phyloP scores from a whole-genome alignment of 495 filamentous ascomycete genomes.

The Penicillium riverlandense region DNA sequence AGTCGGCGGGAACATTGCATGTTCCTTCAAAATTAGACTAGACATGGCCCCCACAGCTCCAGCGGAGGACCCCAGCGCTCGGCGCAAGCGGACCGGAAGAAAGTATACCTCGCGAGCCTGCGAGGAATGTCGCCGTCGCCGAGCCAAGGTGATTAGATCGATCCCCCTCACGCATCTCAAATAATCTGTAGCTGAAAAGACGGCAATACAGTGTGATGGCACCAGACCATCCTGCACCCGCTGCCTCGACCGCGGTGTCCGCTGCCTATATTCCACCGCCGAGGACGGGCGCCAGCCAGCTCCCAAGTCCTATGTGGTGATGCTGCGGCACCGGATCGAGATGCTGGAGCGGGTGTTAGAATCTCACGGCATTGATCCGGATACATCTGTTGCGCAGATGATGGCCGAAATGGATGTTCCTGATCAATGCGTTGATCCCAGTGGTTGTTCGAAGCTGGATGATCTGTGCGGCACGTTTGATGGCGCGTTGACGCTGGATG shows the following conservation, averaged over 20 bases:
- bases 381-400: conserved; percentile 15
- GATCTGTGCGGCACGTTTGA: conserved; percentile 19
- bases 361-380: conserved; percentile 15
- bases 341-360: conserved; percentile 15
- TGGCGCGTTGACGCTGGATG: conserved; percentile 19
- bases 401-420: conserved; percentile 5
- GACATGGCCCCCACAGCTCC: conserved; percentile 6
- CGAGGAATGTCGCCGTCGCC: conserved; percentile 22
- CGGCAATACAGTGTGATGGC: conserved; percentile 15
- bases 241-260: conserved; percentile 16
- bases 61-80: conserved; percentile 4
- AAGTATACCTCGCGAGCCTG: conserved; percentile 24
- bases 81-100: conserved; percentile 13
- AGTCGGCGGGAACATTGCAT: neutral
- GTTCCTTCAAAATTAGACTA: neutral
- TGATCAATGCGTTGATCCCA: neutral
- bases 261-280: conserved; percentile 17
- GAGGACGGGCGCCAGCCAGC: conserved; percentile 23
- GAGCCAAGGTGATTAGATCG: conserved; percentile 15
- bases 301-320: conserved; percentile 23
- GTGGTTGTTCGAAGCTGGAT: conserved; percentile 8
- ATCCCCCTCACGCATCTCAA: neutral
- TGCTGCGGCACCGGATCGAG: conserved; percentile 19
- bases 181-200: neutral
- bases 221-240: conserved; percentile 18